Evolutionary conservation across 805 yeast species (phyloP).

Genomic region (Sungouiella thailandica): DNA sequence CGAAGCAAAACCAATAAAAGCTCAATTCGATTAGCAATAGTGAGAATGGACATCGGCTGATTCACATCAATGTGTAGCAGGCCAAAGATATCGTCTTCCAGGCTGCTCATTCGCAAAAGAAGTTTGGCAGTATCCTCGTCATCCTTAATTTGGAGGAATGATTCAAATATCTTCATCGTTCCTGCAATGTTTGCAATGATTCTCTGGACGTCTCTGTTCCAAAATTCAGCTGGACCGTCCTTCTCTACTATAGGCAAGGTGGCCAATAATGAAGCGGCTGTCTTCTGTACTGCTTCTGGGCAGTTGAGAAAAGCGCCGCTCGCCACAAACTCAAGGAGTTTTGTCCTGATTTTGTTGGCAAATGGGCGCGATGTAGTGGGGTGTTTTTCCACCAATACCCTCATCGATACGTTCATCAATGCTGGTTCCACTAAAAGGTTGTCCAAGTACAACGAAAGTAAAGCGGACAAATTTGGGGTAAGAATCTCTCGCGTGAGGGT

Average conservation of each 20-base stretch:
- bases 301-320: slow-evolving; percentile 32
- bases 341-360: slow-evolving; percentile 55
- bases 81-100: slow-evolving; percentile 29
- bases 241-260: slow-evolving; percentile 54
- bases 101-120: slow-evolving; percentile 30
- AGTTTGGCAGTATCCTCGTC: slow-evolving; percentile 46
- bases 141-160: slow-evolving; percentile 51
- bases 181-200: slow-evolving; percentile 52
- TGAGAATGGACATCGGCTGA: slow-evolving; percentile 45
- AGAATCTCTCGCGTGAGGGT: slow-evolving; percentile 77
- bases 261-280: slow-evolving; percentile 48
- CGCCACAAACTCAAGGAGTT: slow-evolving; percentile 33
- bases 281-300: slow-evolving; percentile 34
- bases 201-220: slow-evolving; percentile 43
- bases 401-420: slow-evolving; percentile 30
- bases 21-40: slow-evolving; percentile 48
- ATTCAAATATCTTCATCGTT: slow-evolving; percentile 51
- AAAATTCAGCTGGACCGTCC: slow-evolving; percentile 41
- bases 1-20: slow-evolving; percentile 35
- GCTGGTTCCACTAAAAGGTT: slow-evolving; percentile 26
- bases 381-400: slow-evolving; percentile 46
- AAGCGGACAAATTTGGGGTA: slow-evolving; percentile 69
- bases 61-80: slow-evolving; percentile 56
- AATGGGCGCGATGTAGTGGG: slow-evolving; percentile 81
- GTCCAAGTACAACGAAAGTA: slow-evolving; percentile 51